Evolutionary conservation across 2,329 filamentous ascomycete species (phyloP).

Genomic region (Calonectria multiphialidica): DNA sequence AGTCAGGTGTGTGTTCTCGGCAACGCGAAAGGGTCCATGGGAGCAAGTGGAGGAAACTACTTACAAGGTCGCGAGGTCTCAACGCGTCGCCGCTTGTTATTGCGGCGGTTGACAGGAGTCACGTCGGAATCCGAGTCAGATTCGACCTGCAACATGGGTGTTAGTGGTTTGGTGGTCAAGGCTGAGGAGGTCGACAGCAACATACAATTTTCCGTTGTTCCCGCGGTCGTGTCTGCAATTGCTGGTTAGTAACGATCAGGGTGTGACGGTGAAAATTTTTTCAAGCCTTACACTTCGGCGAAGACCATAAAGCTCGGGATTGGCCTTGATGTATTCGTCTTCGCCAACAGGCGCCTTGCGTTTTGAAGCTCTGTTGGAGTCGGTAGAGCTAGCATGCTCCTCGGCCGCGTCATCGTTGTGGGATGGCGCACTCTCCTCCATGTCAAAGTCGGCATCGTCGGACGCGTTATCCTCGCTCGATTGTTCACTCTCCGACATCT

Average conservation of each 20-base stretch:
- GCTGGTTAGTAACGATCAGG: constrained; percentile 47
- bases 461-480: constrained; percentile 68
- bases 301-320: constrained; percentile 94
- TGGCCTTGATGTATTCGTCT: constrained; percentile 87
- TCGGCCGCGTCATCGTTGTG: constrained; percentile 62
- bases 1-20: constrained; percentile 31
- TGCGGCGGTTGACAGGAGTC: constrained; percentile 66
- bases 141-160: constrained; percentile 54
- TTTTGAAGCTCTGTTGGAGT: constrained; percentile 78
- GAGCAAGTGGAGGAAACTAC: constrained; percentile 39
- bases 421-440: constrained; percentile 68
- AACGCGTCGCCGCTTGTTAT: constrained; percentile 76
- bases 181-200: constrained; percentile 25
- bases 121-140: constrained; percentile 80
- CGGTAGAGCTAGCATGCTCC: constrained; percentile 76
- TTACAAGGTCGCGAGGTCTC: constrained; percentile 74
- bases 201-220: constrained; percentile 70
- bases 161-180: constrained; percentile 22
- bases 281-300: constrained; percentile 84
- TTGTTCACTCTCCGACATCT: constrained; percentile 59
- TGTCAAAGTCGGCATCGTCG: constrained; percentile 82
- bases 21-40: background rate
- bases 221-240: constrained; percentile 64
- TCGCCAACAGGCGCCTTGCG: constrained; percentile 78
- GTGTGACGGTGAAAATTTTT: constrained; percentile 34